phyloP scores from a whole-genome alignment of 768 basidiomycete species.

The Pulveroboletus sp. region DNA sequence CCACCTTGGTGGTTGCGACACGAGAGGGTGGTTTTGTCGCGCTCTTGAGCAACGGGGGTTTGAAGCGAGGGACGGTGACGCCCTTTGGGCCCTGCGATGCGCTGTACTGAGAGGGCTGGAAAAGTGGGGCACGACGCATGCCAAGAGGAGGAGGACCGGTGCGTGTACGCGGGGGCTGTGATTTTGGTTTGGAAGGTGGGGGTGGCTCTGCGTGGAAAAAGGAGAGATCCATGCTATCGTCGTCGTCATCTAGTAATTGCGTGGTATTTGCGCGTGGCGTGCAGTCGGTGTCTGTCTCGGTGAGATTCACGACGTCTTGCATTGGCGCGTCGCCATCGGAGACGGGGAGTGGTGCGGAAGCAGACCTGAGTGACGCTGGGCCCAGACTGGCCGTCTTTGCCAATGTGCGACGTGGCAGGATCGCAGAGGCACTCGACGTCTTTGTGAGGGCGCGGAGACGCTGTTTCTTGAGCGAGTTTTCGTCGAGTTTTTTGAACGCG shows the following conservation, averaged over 20 bases:
- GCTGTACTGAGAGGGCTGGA: conserved; percentile 18
- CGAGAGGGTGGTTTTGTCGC: neutral
- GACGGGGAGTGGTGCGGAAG: neutral
- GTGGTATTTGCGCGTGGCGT: conserved; percentile 3
- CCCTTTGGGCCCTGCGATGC: conserved; percentile 20
- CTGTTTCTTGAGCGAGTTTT: conserved; percentile 28
- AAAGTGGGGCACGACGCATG: conserved; percentile 25
- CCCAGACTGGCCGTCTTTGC: conserved; percentile 8
- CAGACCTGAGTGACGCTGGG: conserved; percentile 2
- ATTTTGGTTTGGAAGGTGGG: neutral
- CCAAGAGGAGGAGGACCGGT: conserved; percentile 26
- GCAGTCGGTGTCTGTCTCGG: conserved; percentile 19
- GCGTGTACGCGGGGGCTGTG: conserved; percentile 2
- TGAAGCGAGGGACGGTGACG: conserved; percentile 23
- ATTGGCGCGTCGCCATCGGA: conserved; percentile 11
- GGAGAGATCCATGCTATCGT: conserved; percentile 20
- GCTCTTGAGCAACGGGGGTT: conserved; percentile 23
- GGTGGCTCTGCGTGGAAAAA: conserved; percentile 8
- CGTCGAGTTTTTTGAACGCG: conserved; percentile 21
- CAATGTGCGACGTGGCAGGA: conserved; percentile 2
- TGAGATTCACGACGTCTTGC: conserved; percentile 21
- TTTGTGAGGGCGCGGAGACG: conserved; percentile 12
- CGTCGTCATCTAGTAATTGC: conserved; percentile 13
- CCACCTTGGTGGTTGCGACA: neutral
- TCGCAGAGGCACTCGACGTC: neutral